Conservation (phyloP, 768 basidiomycete species). For the Leccinum obscurum region DNA sequence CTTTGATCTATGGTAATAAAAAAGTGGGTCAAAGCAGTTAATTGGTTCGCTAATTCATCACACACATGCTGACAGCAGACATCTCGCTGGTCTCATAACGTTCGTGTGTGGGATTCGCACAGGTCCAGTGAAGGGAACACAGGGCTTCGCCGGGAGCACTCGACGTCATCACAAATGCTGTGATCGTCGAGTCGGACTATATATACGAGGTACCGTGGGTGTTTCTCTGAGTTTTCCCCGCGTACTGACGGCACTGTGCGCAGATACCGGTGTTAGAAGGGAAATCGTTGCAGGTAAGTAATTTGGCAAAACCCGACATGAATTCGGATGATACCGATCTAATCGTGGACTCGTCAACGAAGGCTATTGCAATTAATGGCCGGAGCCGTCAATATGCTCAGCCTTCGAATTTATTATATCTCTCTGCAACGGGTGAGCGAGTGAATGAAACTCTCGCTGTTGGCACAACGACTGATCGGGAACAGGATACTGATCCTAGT, state of each 20-base stretch:
- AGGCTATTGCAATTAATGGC: neutral
- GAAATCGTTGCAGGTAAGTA: neutral
- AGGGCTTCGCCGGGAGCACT: neutral
- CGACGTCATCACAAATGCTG: conserved; percentile 92
- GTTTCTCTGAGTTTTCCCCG: neutral
- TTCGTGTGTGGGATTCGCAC: neutral
- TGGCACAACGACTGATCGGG: neutral
- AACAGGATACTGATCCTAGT: neutral
- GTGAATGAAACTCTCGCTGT: neutral
- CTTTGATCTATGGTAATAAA: conserved; percentile 77
- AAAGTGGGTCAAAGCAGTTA: conserved; percentile 75
- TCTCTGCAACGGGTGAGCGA: neutral
- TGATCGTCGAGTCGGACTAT: conserved; percentile 81
- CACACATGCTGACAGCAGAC: conserved; percentile 42
- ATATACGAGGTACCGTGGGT: neutral
- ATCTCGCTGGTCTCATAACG: neutral
- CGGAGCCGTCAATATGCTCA: neutral
- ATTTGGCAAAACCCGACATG: neutral
- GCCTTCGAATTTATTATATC: neutral
- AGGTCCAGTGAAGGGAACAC: neutral
- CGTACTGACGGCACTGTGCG: neutral
- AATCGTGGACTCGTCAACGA: neutral
- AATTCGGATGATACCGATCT: neutral
- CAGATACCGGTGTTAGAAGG: neutral
- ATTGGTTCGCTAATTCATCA: conserved; percentile 45